Percentiles rank a stretch among this genome's conserved stretches.
Evolutionary conservation across 495 filamentous ascomycete species (phyloP).

Genomic region (Neurospora discreta): DNA sequence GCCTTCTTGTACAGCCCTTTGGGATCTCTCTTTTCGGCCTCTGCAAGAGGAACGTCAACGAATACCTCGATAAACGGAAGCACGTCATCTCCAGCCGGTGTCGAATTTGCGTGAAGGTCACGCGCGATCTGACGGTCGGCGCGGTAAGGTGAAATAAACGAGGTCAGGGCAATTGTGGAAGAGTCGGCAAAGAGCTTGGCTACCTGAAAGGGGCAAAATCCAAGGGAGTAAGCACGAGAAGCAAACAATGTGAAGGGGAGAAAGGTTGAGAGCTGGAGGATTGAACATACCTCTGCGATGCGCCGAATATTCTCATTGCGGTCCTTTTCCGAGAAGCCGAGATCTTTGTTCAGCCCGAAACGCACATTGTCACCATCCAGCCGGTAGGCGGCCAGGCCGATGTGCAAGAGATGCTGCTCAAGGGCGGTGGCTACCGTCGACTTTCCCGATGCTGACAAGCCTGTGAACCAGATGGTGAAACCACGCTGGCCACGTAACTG

Average conservation of each 20-base stretch:
- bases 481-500: slow-evolving; percentile 69
- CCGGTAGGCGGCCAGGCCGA: slow-evolving; percentile 72
- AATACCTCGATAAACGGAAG: slow-evolving; percentile 90
- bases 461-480: slow-evolving; percentile 96
- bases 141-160: slow-evolving; percentile 92
- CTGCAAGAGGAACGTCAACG: slow-evolving; percentile 76
- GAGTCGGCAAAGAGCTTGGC: slow-evolving; percentile 93
- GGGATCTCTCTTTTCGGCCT: slow-evolving; percentile 89
- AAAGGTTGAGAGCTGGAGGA: background rate
- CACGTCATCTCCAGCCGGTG: slow-evolving; percentile 36
- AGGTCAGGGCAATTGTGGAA: slow-evolving; percentile 77
- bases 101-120: slow-evolving; percentile 53
- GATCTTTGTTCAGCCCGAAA: slow-evolving; percentile 94
- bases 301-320: slow-evolving; percentile 95
- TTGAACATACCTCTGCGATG: slow-evolving; percentile 61
- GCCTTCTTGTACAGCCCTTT: slow-evolving; percentile 99
- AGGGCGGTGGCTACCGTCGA: slow-evolving; percentile 92
- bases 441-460: slow-evolving; percentile 89
- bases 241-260: background rate
- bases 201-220: slow-evolving; percentile 39
- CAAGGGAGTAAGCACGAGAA: background rate
- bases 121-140: slow-evolving; percentile 77
- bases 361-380: slow-evolving; percentile 98
- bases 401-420: slow-evolving; percentile 86
- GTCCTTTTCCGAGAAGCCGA: slow-evolving; percentile 87